These are phyloP conservation scores for Heliamphora exappendiculata DNA, from an alignment of 148 eudicot genomes.

Conservation along the genomic window DNA sequence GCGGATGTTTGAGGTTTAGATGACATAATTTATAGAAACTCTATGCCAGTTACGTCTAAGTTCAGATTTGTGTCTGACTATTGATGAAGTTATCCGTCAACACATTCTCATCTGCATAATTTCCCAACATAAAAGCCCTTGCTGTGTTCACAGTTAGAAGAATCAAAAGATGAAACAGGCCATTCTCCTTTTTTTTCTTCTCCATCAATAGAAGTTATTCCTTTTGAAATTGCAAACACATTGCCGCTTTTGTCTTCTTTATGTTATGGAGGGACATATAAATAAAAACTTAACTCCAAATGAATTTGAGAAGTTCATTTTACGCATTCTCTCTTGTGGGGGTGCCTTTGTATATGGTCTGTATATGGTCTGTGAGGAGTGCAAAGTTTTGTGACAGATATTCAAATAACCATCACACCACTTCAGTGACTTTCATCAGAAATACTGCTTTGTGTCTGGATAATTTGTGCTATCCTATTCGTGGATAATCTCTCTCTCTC, in stretches of 20 bases:
- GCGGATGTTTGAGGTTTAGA: not conserved
- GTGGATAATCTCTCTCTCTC: not conserved
- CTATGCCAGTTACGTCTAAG: not conserved
- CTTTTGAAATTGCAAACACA: not conserved
- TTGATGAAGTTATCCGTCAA: not conserved
- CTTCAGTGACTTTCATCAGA: not conserved
- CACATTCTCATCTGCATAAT: not conserved
- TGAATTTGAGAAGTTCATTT: not conserved
- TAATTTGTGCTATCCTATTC: not conserved
- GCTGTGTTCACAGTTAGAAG: not conserved
- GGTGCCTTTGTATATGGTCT: not conserved
- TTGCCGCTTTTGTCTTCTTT: not conserved
- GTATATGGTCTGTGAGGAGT: too few relatives aligned
- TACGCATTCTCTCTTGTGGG: not conserved
- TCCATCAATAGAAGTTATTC: not conserved
- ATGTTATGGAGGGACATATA: not conserved
- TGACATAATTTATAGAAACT: not conserved
- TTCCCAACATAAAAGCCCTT: not conserved
- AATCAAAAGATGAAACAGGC: too few relatives aligned
- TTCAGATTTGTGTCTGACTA: not conserved
- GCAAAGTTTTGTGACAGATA: not conserved
- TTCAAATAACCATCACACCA: not conserved
- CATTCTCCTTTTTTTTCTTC: too few relatives aligned
- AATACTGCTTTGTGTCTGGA: not conserved
- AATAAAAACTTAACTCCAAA: not conserved